Evolutionary conservation across 768 basidiomycete species (phyloP).

Genomic region (Psilocybe subaeruginosa): DNA sequence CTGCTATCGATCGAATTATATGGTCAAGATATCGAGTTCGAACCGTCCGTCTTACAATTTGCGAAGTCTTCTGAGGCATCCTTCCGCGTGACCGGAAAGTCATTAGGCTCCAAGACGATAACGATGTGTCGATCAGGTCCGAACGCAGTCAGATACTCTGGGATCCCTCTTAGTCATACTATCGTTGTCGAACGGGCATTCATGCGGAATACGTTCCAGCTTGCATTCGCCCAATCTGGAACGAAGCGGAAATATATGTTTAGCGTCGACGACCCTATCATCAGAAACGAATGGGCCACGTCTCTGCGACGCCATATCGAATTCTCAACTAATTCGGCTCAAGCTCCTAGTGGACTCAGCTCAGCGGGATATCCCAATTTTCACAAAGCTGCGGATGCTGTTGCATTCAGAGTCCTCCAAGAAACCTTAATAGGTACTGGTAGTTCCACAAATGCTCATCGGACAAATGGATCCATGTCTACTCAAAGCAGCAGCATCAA

Average conservation of each 20-base stretch:
- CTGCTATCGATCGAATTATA: conserved; percentile 79
- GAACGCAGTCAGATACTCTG: conserved; percentile 82
- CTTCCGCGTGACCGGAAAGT: conserved; percentile 88
- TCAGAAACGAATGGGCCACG: conserved; percentile 74
- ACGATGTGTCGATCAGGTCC: conserved; percentile 83
- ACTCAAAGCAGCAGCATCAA: conserved; percentile 17
- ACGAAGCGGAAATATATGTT: conserved; percentile 91
- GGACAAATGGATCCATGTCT: conserved; percentile 20
- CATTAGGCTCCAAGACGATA: conserved; percentile 81
- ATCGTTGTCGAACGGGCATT: conserved; percentile 89
- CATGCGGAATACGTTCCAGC: conserved; percentile 96
- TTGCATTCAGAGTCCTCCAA: conserved; percentile 83
- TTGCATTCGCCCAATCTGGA: conserved; percentile 75
- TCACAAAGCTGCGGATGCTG: conserved; percentile 68
- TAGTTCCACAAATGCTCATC: conserved; percentile 6
- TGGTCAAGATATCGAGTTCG: conserved; percentile 88
- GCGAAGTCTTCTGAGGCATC: conserved; percentile 77
- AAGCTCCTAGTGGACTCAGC: conserved; percentile 33
- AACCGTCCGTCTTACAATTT: conserved; percentile 85
- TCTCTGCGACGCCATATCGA: conserved; percentile 73
- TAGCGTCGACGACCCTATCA: conserved; percentile 80
- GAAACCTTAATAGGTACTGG: conserved; percentile 66
- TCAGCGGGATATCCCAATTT: conserved; percentile 47
- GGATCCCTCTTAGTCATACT: conserved; percentile 77
- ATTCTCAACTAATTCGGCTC: conserved; percentile 34